Evolutionary conservation across 176 grass and related monocot species (phyloP).

Genomic region (Saccharum officinarum): DNA sequence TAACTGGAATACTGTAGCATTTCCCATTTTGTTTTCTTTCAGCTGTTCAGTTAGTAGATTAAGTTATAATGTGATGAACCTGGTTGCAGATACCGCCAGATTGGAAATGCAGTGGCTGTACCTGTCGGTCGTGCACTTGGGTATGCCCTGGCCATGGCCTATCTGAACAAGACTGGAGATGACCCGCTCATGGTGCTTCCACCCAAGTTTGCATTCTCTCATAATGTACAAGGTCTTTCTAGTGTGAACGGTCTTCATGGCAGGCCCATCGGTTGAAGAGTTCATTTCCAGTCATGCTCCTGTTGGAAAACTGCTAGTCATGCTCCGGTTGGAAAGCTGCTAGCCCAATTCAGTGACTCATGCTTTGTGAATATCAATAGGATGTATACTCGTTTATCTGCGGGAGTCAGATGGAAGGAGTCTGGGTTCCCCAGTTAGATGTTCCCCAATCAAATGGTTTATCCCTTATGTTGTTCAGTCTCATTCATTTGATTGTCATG

Average conservation of each 20-base stretch:
- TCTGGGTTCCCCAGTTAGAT: constrained; percentile 1
- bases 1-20: neutral
- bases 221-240: constrained; percentile 22
- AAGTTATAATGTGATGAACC: constrained; percentile 32
- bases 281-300: constrained; percentile 3
- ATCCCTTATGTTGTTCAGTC: constrained; percentile 6
- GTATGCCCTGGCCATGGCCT: constrained; percentile 63
- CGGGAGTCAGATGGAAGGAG: neutral
- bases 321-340: constrained; percentile 14
- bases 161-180: constrained; percentile 57
- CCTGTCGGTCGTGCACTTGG: constrained; percentile 78
- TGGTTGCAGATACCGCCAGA: constrained; percentile 75
- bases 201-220: constrained; percentile 71
- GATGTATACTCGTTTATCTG: constrained; percentile 23
- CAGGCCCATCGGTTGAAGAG: neutral
- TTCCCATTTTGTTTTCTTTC: neutral
- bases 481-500: constrained; percentile 31
- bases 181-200: constrained; percentile 70
- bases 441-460: neutral
- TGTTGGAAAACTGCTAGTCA: constrained; percentile 2
- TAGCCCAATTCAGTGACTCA: neutral
- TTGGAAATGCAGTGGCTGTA: constrained; percentile 94
- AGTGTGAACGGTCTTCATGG: neutral
- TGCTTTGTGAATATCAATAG: constrained; percentile 23
- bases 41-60: neutral